Conservation (phyloP, 306 rosid species). For the Ochetophila trinervis region DNA sequence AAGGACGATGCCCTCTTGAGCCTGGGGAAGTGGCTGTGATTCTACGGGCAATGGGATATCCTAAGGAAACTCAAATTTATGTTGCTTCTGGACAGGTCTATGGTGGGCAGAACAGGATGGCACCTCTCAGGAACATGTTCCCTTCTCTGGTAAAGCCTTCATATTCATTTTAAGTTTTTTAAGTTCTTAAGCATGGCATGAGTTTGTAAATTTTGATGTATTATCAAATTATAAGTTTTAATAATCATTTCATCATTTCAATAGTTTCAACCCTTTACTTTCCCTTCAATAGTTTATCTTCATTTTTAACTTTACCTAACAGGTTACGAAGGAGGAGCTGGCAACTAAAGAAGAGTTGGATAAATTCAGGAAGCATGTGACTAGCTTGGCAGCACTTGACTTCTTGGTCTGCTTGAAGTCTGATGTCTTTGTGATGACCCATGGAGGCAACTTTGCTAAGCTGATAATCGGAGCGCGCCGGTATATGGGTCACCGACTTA, state of each 20-base stretch:
- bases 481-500: slow-evolving; percentile 89
- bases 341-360: slow-evolving; percentile 85
- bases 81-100: slow-evolving; percentile 99
- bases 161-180: background rate
- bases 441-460: slow-evolving; percentile 98
- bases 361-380: slow-evolving; percentile 90
- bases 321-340: slow-evolving; percentile 95
- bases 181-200: background rate
- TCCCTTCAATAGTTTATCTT: slow-evolving; percentile 1
- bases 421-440: slow-evolving; percentile 98
- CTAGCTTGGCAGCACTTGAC: slow-evolving; percentile 96
- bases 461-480: slow-evolving; percentile 93
- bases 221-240: background rate
- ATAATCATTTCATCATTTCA: background rate
- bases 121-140: slow-evolving; percentile 92
- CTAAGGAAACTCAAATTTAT: slow-evolving; percentile 95
- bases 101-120: slow-evolving; percentile 99
- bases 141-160: slow-evolving; percentile 64
- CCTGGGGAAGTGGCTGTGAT: slow-evolving; percentile 99
- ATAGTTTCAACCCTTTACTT: background rate
- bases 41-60: slow-evolving; percentile 98
- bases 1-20: slow-evolving; percentile 97
- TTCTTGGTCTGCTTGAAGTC: slow-evolving; percentile 98
- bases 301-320: slow-evolving; percentile 16
- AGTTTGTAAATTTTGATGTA: background rate